These are phyloP conservation scores for Termitomyces sp. DNA, from an alignment of 768 basidiomycete genomes.

Conservation along the genomic window DNA sequence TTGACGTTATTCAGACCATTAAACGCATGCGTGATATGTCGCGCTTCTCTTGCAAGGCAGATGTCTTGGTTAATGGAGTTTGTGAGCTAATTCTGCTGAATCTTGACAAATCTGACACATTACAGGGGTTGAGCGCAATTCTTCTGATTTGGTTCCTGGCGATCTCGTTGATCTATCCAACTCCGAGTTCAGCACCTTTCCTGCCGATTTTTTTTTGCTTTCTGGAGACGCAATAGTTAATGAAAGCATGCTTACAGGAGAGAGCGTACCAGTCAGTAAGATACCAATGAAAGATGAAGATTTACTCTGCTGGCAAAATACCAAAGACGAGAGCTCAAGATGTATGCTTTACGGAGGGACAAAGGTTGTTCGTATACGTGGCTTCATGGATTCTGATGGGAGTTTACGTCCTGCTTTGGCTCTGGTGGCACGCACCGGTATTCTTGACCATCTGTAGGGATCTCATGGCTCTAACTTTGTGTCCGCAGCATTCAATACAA, in stretches of 20 bases:
- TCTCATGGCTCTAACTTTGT: not conserved
- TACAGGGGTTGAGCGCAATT: conserved; percentile 68
- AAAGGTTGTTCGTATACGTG: conserved; percentile 81
- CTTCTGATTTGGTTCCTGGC: conserved; percentile 80
- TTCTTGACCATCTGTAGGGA: conserved; percentile 9
- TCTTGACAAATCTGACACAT: not conserved
- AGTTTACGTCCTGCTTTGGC: conserved; percentile 64
- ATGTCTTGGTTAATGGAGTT: conserved; percentile 59
- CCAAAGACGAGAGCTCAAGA: conserved; percentile 70
- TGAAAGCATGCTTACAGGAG: conserved; percentile 98
- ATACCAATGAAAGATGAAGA: conserved; percentile 77
- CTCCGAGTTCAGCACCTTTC: conserved; percentile 66
- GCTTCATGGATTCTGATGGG: conserved; percentile 47
- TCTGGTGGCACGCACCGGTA: conserved; percentile 83
- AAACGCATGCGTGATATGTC: conserved; percentile 96
- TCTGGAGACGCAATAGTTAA: conserved; percentile 98
- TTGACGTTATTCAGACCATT: conserved; percentile 58
- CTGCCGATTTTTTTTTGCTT: conserved; percentile 88
- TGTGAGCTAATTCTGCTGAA: conserved; percentile 45
- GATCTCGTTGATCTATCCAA: conserved; percentile 89
- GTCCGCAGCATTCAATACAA: conserved; percentile 81
- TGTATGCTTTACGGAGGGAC: conserved; percentile 90
- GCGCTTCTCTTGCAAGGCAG: conserved; percentile 74
- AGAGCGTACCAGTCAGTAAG: conserved; percentile 96
- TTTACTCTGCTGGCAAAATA: conserved; percentile 63